These are phyloP conservation scores for Jacaranda copaia DNA, from an alignment of 257 asterid genomes.

Conservation along the genomic window DNA sequence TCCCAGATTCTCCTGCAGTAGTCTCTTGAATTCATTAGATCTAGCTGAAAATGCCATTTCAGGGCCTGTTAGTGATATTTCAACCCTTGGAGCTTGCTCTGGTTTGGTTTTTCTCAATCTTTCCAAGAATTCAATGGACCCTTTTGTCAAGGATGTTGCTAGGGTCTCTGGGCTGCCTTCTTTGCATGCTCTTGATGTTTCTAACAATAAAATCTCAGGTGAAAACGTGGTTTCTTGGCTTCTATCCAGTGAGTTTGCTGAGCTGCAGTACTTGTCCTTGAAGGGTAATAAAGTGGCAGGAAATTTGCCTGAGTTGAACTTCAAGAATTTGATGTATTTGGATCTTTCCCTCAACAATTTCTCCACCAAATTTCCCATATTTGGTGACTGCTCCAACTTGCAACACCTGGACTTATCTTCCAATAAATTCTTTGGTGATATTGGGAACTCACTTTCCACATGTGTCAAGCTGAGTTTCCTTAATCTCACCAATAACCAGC, in stretches of 20 bases:
- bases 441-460: slow-evolving; percentile 55
- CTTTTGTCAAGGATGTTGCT: slow-evolving; percentile 32
- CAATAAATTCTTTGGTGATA: slow-evolving; percentile 60
- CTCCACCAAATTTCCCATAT: slow-evolving; percentile 56
- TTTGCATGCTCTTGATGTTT: slow-evolving; percentile 62
- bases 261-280: slow-evolving; percentile 60
- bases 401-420: slow-evolving; percentile 68
- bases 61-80: slow-evolving; percentile 60
- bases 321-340: slow-evolving; percentile 55
- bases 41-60: slow-evolving; percentile 71
- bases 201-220: slow-evolving; percentile 64
- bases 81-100: slow-evolving; percentile 56
- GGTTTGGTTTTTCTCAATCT: slow-evolving; percentile 59
- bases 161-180: slow-evolving; percentile 37
- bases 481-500: slow-evolving; percentile 64
- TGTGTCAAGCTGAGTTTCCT: slow-evolving; percentile 61
- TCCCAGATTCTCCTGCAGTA: slow-evolving; percentile 51
- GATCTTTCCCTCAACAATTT: slow-evolving; percentile 72
- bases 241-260: slow-evolving; percentile 49
- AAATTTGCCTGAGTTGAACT: slow-evolving; percentile 45
- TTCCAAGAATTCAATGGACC: slow-evolving; percentile 61
- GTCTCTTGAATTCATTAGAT: slow-evolving; percentile 52
- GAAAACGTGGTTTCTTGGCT: slow-evolving; percentile 55
- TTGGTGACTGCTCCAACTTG: slow-evolving; percentile 59
- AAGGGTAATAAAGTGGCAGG: slow-evolving; percentile 64